Evolutionary conservation across 306 rosid genomes (phyloP), one percentile per base, ranked within the genome.

Genomic region (Fragaria nilgerrensis): DNA sequence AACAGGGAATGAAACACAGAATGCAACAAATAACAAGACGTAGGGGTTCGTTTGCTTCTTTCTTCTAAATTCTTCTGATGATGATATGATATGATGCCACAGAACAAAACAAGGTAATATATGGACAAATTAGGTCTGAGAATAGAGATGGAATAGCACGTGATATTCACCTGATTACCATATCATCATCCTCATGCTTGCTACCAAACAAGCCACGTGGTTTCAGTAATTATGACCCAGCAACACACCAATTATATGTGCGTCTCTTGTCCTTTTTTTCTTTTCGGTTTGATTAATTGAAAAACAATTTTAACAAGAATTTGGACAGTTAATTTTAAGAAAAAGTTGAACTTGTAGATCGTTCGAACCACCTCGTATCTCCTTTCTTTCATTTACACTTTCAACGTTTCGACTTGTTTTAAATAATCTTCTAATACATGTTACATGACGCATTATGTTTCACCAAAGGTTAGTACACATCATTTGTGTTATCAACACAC

Each of bases 91-190:
- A 25, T 6, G 68, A 25, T 6, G 68, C 69, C 1, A 65, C 47
- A 65, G 3, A 65, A 34, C 44, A 64, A 9, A 36, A 36, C 43
- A 36, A 61, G 36, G 25, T 1, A 22, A 39, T 39, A 39, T 39
- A 39, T 23, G 25, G 68, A 58, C 77, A 73, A 56, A 17, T 17
- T 36, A 50, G 6, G n/a, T 53, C 12, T 7, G 10, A 56, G 39
- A 52, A 13, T 6, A 23, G 68, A 23, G 68, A 39, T 23, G 41
- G 25, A 3, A 15, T 45, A 23, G 68, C 77, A 73, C 49, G 77
- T 73, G 77, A 73, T 39, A 39, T 58, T 58, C 77, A 73, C 68
- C 77, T 56, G 77, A 25, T 41, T 47, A 55, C 39, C 52, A 23
- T 39, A 73, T 73, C 66, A 37, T 73, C 23, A 1, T 32, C 36